phyloP scores from a whole-genome alignment of 441 rosid genomes.

The Erysimum cheiri region DNA sequence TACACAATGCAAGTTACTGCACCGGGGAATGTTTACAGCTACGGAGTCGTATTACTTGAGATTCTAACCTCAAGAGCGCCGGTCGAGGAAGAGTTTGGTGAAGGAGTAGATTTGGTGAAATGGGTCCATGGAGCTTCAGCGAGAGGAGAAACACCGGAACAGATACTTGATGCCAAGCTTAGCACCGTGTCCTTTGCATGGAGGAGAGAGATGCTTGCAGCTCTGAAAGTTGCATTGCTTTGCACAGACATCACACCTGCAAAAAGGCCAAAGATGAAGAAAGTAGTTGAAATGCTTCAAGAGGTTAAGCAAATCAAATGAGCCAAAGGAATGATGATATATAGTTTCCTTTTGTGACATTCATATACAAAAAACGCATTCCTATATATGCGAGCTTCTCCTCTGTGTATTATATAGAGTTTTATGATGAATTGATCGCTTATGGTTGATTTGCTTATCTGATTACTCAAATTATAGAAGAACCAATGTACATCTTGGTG shows the following conservation, averaged over 20 bases:
- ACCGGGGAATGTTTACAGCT: slow-evolving; percentile 97
- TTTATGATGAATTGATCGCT: slow-evolving; percentile 16
- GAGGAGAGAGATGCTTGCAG: slow-evolving; percentile 96
- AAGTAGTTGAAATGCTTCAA: slow-evolving; percentile 91
- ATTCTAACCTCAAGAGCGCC: slow-evolving; percentile 85
- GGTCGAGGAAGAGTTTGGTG: slow-evolving; percentile 89
- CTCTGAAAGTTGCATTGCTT: slow-evolving; percentile 88
- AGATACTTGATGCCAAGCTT: slow-evolving; percentile 91
- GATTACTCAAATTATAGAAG: slow-evolving; percentile 21
- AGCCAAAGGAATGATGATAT: slow-evolving; percentile 16
- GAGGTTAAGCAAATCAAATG: slow-evolving; percentile 68
- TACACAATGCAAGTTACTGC: slow-evolving; percentile 99
- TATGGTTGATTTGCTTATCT: slow-evolving; percentile 1
- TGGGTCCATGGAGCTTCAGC: slow-evolving; percentile 97
- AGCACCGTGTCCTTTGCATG: slow-evolving; percentile 95
- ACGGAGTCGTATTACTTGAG: slow-evolving; percentile 92
- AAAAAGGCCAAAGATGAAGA: slow-evolving; percentile 95
- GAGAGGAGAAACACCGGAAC: slow-evolving; percentile 96
- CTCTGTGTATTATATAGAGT: slow-evolving; percentile 32
- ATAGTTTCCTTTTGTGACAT: slow-evolving; percentile 31
- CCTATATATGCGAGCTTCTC: slow-evolving; percentile 39
- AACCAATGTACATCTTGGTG: slow-evolving; percentile 27
- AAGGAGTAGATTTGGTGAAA: slow-evolving; percentile 95
- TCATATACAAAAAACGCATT: slow-evolving; percentile 33
- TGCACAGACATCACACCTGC: slow-evolving; percentile 96